Percentiles rank a stretch among this genome's conserved stretches.
Conservation (phyloP, 2,329 filamentous ascomycete genomes). For the Pseudopithomyces maydicus region DNA sequence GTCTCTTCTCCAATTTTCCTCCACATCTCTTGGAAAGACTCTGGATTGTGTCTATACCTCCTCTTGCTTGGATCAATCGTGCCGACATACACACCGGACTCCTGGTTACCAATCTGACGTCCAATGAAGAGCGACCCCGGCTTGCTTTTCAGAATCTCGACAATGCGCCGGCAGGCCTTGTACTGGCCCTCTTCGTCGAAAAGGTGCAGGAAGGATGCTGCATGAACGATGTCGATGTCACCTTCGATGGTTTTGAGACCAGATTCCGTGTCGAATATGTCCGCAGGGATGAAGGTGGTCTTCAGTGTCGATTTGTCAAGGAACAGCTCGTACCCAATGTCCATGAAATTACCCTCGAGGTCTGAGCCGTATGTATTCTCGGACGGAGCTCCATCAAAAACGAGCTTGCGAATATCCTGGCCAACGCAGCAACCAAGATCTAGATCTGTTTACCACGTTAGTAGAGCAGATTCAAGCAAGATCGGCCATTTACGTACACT, state of each 20-base stretch:
- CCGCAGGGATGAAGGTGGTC: conserved; percentile 58
- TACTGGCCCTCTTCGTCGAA: conserved; percentile 49
- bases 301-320: conserved; percentile 47
- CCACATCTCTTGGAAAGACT: conserved; percentile 46
- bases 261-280: conserved; percentile 47
- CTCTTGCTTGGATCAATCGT: conserved; percentile 19
- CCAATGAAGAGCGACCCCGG: conserved; percentile 47
- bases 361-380: conserved; percentile 50
- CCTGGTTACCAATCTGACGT: conserved; percentile 41
- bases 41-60: conserved; percentile 45
- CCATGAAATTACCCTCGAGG: conserved; percentile 53
- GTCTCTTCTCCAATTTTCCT: conserved; percentile 45
- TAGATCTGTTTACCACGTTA: background rate
- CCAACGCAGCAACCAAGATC: conserved; percentile 41
- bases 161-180: conserved; percentile 37
- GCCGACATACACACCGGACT: conserved; percentile 31
- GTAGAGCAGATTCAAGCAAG: background rate
- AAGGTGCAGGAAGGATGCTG: conserved; percentile 52
- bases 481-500: conserved; percentile 43
- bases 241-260: conserved; percentile 43
- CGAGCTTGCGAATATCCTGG: conserved; percentile 53
- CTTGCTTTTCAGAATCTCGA: conserved; percentile 39
- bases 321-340: conserved; percentile 56
- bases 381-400: conserved; percentile 48
- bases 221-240: conserved; percentile 49